These are phyloP conservation scores for Spathaspora sp. DNA, from an alignment of 805 yeast species.

Conservation along the genomic window DNA sequence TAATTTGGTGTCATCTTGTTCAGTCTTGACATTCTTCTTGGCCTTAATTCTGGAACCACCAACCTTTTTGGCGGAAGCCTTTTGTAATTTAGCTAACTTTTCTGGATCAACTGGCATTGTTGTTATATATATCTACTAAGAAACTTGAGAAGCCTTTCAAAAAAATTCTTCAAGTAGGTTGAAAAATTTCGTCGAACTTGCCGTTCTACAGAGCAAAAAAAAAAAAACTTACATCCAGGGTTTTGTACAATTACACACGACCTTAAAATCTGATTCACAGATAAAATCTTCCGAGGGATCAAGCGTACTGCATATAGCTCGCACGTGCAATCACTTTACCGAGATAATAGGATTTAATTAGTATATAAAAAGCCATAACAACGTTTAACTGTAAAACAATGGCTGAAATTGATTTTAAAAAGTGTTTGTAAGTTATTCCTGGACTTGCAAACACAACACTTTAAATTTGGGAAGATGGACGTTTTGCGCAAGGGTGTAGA, in stretches of 20 bases:
- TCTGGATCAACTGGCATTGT: conserved; percentile 89
- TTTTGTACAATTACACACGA: neutral
- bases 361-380: too few species aligned
- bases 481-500: conserved; percentile 12
- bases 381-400: too few species aligned
- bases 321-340: neutral
- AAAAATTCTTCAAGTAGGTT: conserved; percentile 2
- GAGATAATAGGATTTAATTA: too few species aligned
- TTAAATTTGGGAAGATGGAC: conserved; percentile 6
- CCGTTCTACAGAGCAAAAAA: conserved; percentile 1
- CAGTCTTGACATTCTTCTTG: conserved; percentile 67
- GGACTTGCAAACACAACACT: too few species aligned
- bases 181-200: conserved; percentile 8
- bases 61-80: conserved; percentile 75
- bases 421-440: too few species aligned
- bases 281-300: neutral
- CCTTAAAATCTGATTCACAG: neutral
- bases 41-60: conserved; percentile 88
- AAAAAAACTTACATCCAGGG: neutral
- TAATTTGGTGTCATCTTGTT: conserved; percentile 88
- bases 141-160: neutral
- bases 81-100: conserved; percentile 88
- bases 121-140: neutral
- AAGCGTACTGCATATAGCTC: neutral
- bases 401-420: too few species aligned